phyloP scores from a whole-genome alignment of 805 yeast genomes.

The Maudiozyma bulderi region DNA sequence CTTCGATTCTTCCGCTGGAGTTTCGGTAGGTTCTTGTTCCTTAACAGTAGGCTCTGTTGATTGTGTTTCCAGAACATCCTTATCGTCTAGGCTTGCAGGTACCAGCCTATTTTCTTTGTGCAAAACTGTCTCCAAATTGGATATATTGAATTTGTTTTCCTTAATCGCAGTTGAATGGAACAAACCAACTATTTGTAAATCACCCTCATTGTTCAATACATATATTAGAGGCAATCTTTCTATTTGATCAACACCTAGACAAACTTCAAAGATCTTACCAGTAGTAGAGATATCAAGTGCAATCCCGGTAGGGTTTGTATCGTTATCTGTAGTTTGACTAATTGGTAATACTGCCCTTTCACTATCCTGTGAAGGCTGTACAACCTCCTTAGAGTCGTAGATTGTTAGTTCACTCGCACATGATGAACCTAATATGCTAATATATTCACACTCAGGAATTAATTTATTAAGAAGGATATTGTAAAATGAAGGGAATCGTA shows the following conservation, averaged over 20 bases:
- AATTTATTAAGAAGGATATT: constrained; percentile 33
- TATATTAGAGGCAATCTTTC: constrained; percentile 58
- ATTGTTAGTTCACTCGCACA: constrained; percentile 55
- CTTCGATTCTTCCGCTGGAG: neutral
- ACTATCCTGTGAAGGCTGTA: constrained; percentile 54
- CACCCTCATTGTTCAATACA: constrained; percentile 55
- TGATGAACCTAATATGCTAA: constrained; percentile 48
- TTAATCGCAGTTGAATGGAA: constrained; percentile 47
- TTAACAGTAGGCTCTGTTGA: neutral
- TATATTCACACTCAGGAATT: constrained; percentile 25
- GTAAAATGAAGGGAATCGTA: constrained; percentile 41
- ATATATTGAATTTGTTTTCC: constrained; percentile 23
- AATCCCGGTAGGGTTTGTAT: constrained; percentile 63
- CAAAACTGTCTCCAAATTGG: constrained; percentile 1
- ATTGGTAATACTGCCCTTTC: constrained; percentile 68
- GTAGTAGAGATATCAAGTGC: constrained; percentile 47
- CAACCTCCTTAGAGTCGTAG: constrained; percentile 29
- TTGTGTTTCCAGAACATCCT: neutral
- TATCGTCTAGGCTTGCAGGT: neutral
- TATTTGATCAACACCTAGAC: constrained; percentile 47
- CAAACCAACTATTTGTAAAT: constrained; percentile 53
- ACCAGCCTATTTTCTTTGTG: neutral
- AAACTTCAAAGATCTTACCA: constrained; percentile 41
- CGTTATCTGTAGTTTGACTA: constrained; percentile 53
- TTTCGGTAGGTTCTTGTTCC: no score